Percentiles rank a stretch among this genome's conserved stretches.
Conservation (phyloP, 768 basidiomycete genomes). For the Megacollybia marginata region DNA sequence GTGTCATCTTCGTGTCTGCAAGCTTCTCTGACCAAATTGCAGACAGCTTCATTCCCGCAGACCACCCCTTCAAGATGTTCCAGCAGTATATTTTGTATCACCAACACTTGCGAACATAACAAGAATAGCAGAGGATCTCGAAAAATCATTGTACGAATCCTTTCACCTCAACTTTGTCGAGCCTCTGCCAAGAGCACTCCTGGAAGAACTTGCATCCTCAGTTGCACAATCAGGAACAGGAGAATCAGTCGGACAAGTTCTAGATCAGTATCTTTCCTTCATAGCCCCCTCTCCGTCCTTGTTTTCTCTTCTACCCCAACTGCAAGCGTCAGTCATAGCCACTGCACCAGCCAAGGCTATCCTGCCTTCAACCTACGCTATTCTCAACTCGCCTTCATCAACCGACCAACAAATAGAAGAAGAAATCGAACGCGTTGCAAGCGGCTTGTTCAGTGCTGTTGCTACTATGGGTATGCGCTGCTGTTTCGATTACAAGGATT, state of each 20-base stretch:
- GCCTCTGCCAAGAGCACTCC: constrained; percentile 75
- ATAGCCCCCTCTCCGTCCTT: constrained; percentile 88
- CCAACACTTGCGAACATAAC: constrained; percentile 82
- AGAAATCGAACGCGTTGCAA: constrained; percentile 88
- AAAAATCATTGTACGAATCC: constrained; percentile 83
- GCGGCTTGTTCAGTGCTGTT: constrained; percentile 85
- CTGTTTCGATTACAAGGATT: too few relatives aligned
- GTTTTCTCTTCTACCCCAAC: constrained; percentile 73
- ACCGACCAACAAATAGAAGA: constrained; percentile 87
- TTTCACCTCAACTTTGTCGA: constrained; percentile 96
- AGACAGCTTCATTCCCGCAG: constrained; percentile 89
- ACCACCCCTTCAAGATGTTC: constrained; percentile 89
- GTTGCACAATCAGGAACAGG: constrained; percentile 81
- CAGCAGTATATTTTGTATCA: constrained; percentile 93
- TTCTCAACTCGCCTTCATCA: constrained; percentile 88
- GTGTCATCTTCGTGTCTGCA: constrained; percentile 20
- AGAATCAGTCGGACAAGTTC: constrained; percentile 78
- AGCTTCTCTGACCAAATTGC: constrained; percentile 4
- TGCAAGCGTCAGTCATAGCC: constrained; percentile 24
- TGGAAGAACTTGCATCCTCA: constrained; percentile 89
- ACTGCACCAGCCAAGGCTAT: constrained; percentile 26
- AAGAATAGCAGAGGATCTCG: constrained; percentile 90
- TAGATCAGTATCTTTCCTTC: constrained; percentile 97
- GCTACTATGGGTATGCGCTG: constrained; percentile 70
- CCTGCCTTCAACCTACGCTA: constrained; percentile 62